Conservation (phyloP, 495 filamentous ascomycete genomes). For the Chaetomidium leptoderma region DNA sequence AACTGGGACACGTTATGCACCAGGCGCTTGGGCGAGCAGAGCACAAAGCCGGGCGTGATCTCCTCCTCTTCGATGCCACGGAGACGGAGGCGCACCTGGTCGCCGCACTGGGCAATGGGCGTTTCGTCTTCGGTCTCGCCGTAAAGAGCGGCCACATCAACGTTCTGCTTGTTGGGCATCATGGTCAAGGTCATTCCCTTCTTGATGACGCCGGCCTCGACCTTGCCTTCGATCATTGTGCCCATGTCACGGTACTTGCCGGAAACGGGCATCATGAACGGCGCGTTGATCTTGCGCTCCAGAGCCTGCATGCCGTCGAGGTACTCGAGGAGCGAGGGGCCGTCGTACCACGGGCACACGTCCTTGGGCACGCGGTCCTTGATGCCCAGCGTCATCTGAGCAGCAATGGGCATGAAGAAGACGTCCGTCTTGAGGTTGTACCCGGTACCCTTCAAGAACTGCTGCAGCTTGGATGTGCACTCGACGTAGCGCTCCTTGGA, state of each 20-base stretch:
- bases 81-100: slow-evolving; percentile 89
- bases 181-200: slow-evolving; percentile 78
- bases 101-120: slow-evolving; percentile 72
- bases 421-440: slow-evolving; percentile 91
- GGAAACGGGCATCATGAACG: slow-evolving; percentile 98
- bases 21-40: slow-evolving; percentile 85
- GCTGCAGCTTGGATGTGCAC: slow-evolving; percentile 80
- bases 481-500: slow-evolving; percentile 86
- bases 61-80: slow-evolving; percentile 97
- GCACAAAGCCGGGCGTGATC: slow-evolving; percentile 89
- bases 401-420: slow-evolving; percentile 93
- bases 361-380: slow-evolving; percentile 79
- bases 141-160: slow-evolving; percentile 78
- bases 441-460: slow-evolving; percentile 84
- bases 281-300: slow-evolving; percentile 93
- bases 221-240: slow-evolving; percentile 94
- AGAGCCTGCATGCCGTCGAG: slow-evolving; percentile 85
- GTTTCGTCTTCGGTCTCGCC: slow-evolving; percentile 97
- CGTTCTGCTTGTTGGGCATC: slow-evolving; percentile 87
- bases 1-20: slow-evolving; percentile 88
- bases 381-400: slow-evolving; percentile 77
- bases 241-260: slow-evolving; percentile 97
- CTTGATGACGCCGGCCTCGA: slow-evolving; percentile 85
- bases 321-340: slow-evolving; percentile 92
- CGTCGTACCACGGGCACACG: slow-evolving; percentile 76